Conservation (phyloP, 2,329 filamentous ascomycete species). For the Ambrosiella xylebori region DNA sequence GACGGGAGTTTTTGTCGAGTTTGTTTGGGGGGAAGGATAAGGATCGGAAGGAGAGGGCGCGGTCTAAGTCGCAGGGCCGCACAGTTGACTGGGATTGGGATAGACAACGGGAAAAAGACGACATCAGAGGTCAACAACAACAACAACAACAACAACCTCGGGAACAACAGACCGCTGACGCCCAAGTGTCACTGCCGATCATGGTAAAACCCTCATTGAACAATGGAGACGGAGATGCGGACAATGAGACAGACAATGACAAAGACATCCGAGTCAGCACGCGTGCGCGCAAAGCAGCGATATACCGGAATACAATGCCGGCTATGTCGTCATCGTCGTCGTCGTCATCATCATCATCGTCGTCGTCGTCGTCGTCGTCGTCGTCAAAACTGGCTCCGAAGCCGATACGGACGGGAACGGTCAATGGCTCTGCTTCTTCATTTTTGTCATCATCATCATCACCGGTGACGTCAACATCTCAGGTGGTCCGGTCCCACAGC, state of each 20-base stretch:
- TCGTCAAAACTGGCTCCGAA: neutral
- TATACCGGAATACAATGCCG: conserved; percentile 1
- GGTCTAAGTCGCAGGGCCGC: conserved; percentile 1
- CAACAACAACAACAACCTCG: no score
- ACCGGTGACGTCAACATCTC: neutral
- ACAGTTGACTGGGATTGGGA: neutral
- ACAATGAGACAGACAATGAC: neutral
- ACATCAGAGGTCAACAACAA: neutral
- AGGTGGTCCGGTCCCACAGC: neutral
- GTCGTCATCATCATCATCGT: neutral
- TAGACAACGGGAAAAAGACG: neutral
- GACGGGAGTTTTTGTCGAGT: conserved; percentile 8
- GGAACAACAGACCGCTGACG: neutral
- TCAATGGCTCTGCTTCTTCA: neutral
- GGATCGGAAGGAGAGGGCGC: neutral
- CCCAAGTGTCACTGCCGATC: neutral
- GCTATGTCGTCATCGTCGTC: neutral
- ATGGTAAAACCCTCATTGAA: neutral
- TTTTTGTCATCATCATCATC: no score
- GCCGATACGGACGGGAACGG: neutral
- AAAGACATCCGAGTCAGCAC: neutral
- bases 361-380: neutral
- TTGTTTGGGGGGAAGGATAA: conserved; percentile 7
- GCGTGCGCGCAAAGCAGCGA: neutral
- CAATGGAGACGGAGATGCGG: neutral